phyloP scores from a whole-genome alignment of 441 rosid genomes.

The Isatis lusitanica region DNA sequence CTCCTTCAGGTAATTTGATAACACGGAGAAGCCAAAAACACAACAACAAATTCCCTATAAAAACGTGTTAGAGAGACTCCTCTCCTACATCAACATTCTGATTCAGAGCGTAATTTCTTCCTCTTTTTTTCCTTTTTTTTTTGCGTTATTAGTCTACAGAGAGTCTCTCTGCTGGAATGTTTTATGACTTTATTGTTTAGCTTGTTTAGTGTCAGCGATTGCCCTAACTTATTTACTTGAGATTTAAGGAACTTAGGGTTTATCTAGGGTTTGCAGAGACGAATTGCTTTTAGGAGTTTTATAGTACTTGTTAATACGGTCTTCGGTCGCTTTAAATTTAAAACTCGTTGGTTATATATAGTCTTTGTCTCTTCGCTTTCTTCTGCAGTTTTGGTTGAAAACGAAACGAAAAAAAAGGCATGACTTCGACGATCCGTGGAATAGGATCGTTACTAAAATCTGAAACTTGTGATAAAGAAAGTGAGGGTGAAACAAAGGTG shows the following conservation, averaged over 20 bases:
- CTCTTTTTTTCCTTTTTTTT: not conserved
- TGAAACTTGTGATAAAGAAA: constrained; percentile 33
- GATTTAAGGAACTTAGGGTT: constrained; percentile 4
- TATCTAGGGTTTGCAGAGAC: not conserved
- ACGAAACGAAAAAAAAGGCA: constrained; percentile 14
- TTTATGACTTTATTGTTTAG: not conserved
- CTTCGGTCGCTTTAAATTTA: not conserved
- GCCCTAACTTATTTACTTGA: not conserved
- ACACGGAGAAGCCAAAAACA: not conserved
- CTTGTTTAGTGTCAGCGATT: not conserved
- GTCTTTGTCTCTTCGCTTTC: not conserved
- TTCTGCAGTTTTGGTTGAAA: not conserved
- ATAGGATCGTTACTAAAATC: constrained; percentile 33
- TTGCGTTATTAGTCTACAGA: not conserved
- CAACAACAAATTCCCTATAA: not conserved
- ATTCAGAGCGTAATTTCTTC: not conserved
- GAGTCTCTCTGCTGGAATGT: not conserved
- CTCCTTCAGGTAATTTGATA: not conserved
- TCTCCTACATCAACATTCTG: not conserved
- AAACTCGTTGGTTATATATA: not conserved
- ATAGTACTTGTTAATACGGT: not conserved
- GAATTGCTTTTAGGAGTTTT: not conserved
- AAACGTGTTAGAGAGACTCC: not conserved
- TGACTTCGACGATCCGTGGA: constrained; percentile 51
- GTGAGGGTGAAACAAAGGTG: constrained; percentile 39